Percentiles rank a stretch among this genome's conserved stretches.
Conservation (phyloP, 1,284 basidiomycete species). For the Fomes fomentarius region DNA sequence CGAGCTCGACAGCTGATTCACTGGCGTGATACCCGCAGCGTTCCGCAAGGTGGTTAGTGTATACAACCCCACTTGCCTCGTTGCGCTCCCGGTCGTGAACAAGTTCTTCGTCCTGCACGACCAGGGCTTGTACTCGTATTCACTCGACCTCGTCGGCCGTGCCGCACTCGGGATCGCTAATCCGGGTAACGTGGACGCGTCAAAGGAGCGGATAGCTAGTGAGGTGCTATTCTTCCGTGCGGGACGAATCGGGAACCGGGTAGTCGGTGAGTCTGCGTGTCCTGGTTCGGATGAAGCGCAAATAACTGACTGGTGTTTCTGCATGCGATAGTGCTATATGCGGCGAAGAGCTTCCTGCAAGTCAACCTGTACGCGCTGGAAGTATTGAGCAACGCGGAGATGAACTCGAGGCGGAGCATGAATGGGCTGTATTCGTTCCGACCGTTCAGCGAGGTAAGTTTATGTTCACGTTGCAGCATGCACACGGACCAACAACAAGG, state of each 20-base stretch:
- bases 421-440: slow-evolving; percentile 48
- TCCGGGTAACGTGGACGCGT: slow-evolving; percentile 50
- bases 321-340: slow-evolving; percentile 60
- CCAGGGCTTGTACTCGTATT: slow-evolving; percentile 61
- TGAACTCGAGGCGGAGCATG: slow-evolving; percentile 37
- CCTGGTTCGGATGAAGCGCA: too few relatives aligned
- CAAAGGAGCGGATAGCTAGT: slow-evolving; percentile 58
- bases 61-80: slow-evolving; percentile 52
- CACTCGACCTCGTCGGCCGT: slow-evolving; percentile 67
- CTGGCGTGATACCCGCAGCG: slow-evolving; percentile 41
- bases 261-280: slow-evolving; percentile 55
- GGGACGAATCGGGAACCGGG: slow-evolving; percentile 52
- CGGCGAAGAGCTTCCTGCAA: slow-evolving; percentile 62
- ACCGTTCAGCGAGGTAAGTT: slow-evolving; percentile 62
- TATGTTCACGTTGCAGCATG: neutral
- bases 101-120: slow-evolving; percentile 69
- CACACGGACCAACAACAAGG: neutral
- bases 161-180: slow-evolving; percentile 53
- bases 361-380: slow-evolving; percentile 54
- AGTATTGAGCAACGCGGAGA: slow-evolving; percentile 36
- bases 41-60: slow-evolving; percentile 58
- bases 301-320: too few relatives aligned
- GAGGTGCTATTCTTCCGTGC: slow-evolving; percentile 63
- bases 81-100: slow-evolving; percentile 62
- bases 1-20: neutral